phyloP scores from a whole-genome alignment of 768 basidiomycete genomes.

The Mycena galopus region DNA sequence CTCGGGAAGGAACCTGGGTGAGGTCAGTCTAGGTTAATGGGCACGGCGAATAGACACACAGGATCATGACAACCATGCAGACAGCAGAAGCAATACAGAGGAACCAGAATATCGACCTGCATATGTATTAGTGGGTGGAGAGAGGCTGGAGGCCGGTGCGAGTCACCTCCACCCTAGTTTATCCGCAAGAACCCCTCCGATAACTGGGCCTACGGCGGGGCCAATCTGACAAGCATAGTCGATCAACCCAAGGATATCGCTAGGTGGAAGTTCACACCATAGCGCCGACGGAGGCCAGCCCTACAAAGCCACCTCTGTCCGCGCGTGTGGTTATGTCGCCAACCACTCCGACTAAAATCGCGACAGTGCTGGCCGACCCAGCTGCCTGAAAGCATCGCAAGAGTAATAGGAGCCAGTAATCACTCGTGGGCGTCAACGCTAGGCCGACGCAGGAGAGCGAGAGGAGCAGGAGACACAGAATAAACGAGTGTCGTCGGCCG shows the following conservation, averaged over 20 bases:
- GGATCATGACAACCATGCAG: too few species aligned
- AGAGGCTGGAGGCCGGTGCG: background rate
- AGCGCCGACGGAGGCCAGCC: conserved; percentile 73
- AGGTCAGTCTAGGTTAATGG: background rate
- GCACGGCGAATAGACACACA: conserved; percentile 49
- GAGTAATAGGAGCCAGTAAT: conserved; percentile 84
- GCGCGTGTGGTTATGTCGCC: conserved; percentile 80
- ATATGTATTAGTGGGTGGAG: background rate
- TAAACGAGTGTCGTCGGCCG: too few species aligned
- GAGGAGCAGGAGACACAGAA: too few species aligned
- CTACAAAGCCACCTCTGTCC: conserved; percentile 84
- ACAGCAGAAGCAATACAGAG: conserved; percentile 61
- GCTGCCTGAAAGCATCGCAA: conserved; percentile 84
- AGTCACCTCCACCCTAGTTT: conserved; percentile 74
- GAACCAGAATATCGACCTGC: conserved; percentile 74
- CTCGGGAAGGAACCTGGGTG: conserved; percentile 62
- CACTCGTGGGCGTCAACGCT: conserved; percentile 62
- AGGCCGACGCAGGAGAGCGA: too few species aligned
- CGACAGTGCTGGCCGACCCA: too few species aligned
- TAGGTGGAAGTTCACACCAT: conserved; percentile 55
- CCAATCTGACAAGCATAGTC: conserved; percentile 59
- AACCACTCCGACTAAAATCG: conserved; percentile 80
- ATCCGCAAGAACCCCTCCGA: conserved; percentile 65
- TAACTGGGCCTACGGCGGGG: conserved; percentile 69
- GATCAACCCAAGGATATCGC: conserved; percentile 34